These are phyloP conservation scores for Nepenthes gracilis DNA, from an alignment of 148 eudicot species.

Conservation along the genomic window DNA sequence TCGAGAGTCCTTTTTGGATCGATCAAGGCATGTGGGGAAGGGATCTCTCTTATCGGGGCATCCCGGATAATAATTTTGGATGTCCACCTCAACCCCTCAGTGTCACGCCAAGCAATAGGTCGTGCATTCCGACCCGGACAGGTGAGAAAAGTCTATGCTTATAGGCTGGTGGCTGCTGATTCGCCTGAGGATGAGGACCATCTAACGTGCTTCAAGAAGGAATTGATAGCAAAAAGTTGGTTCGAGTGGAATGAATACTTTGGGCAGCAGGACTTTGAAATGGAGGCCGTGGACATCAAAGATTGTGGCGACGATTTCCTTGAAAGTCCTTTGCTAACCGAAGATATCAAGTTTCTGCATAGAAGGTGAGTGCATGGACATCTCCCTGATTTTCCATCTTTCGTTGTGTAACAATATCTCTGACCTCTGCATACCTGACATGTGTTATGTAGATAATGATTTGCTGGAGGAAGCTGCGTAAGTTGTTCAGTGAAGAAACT, in stretches of 20 bases:
- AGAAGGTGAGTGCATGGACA: conserved; percentile 37
- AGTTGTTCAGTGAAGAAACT: background rate
- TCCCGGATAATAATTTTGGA: conserved; percentile 82
- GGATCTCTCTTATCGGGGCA: conserved; percentile 92
- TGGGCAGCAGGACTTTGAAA: conserved; percentile 38
- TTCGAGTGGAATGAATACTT: conserved; percentile 70
- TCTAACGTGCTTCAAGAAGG: conserved; percentile 62
- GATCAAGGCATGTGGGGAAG: conserved; percentile 92
- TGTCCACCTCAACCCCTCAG: conserved; percentile 77
- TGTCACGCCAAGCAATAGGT: conserved; percentile 92
- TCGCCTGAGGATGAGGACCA: conserved; percentile 88
- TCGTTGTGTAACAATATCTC: background rate
- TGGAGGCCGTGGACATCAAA: conserved; percentile 39
- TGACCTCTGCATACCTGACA: background rate
- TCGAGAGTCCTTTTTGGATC: conserved; percentile 85
- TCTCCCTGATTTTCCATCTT: background rate
- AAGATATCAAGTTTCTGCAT: conserved; percentile 47
- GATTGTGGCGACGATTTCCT: conserved; percentile 61
- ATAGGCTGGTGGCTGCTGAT: conserved; percentile 65
- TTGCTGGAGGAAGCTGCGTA: too few species aligned
- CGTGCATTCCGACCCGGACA: conserved; percentile 96
- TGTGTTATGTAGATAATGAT: background rate
- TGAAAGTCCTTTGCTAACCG: conserved; percentile 38
- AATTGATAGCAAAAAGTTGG: conserved; percentile 85
- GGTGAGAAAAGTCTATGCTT: conserved; percentile 52